Evolutionary conservation across 176 grass and related monocot genomes (phyloP), one percentile per base, ranked within the genome.

Genomic region (Oryza meyeriana): DNA sequence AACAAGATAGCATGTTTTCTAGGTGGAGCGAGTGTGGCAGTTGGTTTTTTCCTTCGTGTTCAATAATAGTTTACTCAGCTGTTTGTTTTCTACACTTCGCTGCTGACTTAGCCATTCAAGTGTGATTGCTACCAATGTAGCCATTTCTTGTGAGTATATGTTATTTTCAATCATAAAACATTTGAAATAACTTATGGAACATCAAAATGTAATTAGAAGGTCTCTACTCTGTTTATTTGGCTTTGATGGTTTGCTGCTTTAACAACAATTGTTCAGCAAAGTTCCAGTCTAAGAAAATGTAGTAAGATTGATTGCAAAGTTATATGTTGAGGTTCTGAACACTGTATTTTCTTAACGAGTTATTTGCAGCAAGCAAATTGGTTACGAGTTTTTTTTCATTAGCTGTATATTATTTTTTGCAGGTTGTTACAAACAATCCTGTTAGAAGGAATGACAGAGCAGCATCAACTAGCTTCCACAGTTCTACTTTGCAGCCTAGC

Each of bases 391-490:
- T 9, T 47, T 57, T 44, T 66, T 10, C 31, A 41, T 65, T 69
- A 67, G 12, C 14, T 35, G 34, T 68, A 14, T 32, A 31, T 20
- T 29, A 22, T 83, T 75, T 75, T 83, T 26, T 41, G 6, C 70
- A 91, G 89, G 62, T 81, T 31, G 29, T 17, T 75, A 25, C 84
- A 79, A 87, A 52, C 73, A 63, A 76, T 87, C 71, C 70, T 80
- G 36, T 82, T 39, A 62, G 12, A 71, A 85, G 74, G 80, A 88
- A 82, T 18, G 26, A 75, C 18, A 85, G 14, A 66, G 26, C 31
- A 31, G 67, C 81, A 50, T 47, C 71, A 71, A 47, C 58, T 72
- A 75, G 64, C 62, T 74, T 16, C 28, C 64, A 75, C 25, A 94
- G 63, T 67, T 17, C 81, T 64, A 72, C 63, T 68, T 35, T 72